Evolutionary conservation across 2,329 filamentous ascomycete genomes (phyloP).

Genomic region (Trichophyton equinum): DNA sequence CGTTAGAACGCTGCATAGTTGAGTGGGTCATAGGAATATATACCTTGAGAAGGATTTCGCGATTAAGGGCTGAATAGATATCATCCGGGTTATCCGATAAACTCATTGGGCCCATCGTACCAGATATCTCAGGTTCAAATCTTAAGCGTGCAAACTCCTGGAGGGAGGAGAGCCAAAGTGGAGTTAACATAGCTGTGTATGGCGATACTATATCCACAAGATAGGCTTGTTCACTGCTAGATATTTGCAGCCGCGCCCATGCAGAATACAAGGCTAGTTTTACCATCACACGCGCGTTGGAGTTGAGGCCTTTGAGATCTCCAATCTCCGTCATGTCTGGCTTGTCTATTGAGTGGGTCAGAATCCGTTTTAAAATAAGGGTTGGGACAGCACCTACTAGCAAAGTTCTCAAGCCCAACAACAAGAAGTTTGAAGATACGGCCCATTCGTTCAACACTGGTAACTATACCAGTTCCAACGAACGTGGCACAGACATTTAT

Average conservation of each 20-base stretch:
- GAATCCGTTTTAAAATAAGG: neutral
- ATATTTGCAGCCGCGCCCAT: slow-evolving; percentile 94
- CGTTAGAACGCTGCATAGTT: neutral
- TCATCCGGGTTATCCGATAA: slow-evolving; percentile 79
- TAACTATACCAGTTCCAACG: slow-evolving; percentile 93
- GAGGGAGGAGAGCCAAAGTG: slow-evolving; percentile 84
- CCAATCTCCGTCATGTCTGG: slow-evolving; percentile 76
- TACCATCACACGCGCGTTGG: slow-evolving; percentile 96
- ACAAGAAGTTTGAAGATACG: slow-evolving; percentile 90
- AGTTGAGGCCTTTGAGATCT: slow-evolving; percentile 81
- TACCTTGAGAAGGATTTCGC: slow-evolving; percentile 73
- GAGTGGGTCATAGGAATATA: too few species aligned
- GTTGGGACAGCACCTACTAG: slow-evolving; percentile 36
- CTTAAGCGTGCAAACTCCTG: slow-evolving; percentile 84
- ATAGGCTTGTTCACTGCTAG: slow-evolving; percentile 83
- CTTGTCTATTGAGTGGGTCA: slow-evolving; percentile 39
- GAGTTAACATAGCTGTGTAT: slow-evolving; percentile 78
- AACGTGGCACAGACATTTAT: slow-evolving; percentile 98
- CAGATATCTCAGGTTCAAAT: slow-evolving; percentile 95
- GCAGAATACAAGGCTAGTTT: slow-evolving; percentile 95
- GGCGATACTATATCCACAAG: slow-evolving; percentile 77
- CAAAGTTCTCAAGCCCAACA: slow-evolving; percentile 82
- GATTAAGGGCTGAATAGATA: slow-evolving; percentile 86
- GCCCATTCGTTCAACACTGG: slow-evolving; percentile 96
- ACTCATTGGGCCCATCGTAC: slow-evolving; percentile 68